Evolutionary conservation across 2,329 filamentous ascomycete genomes (phyloP), one percentile per base, ranked within the genome.

Genomic region (Penicillium paneum): DNA sequence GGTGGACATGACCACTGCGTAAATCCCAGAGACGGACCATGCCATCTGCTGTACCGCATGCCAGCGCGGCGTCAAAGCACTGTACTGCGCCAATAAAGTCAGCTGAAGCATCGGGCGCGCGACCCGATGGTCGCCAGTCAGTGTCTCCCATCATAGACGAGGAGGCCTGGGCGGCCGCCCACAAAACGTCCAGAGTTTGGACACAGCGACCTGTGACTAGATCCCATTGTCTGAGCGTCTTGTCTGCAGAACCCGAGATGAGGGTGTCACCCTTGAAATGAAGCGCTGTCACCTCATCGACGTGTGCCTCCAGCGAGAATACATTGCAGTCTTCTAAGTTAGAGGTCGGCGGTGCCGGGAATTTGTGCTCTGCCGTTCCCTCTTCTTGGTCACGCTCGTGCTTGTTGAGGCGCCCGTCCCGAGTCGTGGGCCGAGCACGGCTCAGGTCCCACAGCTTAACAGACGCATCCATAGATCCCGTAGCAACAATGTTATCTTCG

Each of bases 21-120:
- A 99, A 77, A 85, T 99, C 94, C 94, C 94, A 99, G 32, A 99
- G 77, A 55, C 94, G 82, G 38, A 99, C 92, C 90, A 97, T 95
- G 39, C 94, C 94, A 69, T 99, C 94, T 0, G 94, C 94, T 12
- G 94, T 99, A 64, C 94, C 94, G 70, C 94, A 97, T 10, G 94
- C 94, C 58, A 99, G 80, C 12, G 94, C 94, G 13, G 93, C 90
- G 72, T 99, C 93, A 67, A 97, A 99, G 38, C 96, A 93, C 71
- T 99, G 94, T 55, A 99, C 71, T 5, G 94, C 90, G 26, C 94
- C 94, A 11, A 99, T 91, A 72, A 97, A 99, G 73, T 97, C 91
- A 1, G 93, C 91, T 46, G 84, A 81, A 15, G 83, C 79, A 56
- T 87, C 83, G 5, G 84, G 78, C 15, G 86, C 71, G 46, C 89